phyloP scores from a whole-genome alignment of 73 alveolate genomes.

The Blepharisma japonicum region DNA sequence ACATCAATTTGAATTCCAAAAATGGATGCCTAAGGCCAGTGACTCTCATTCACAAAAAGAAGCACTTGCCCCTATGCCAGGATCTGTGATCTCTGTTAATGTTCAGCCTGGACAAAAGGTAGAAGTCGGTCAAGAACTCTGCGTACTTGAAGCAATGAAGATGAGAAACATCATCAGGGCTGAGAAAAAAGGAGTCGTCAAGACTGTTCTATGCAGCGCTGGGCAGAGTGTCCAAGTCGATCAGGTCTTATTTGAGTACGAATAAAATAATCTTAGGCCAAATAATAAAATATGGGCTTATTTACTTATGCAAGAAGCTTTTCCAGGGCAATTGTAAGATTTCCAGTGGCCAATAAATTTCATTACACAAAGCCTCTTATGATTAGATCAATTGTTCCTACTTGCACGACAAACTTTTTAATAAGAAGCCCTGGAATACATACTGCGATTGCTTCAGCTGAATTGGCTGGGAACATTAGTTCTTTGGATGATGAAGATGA shows the following conservation, averaged over 20 bases:
- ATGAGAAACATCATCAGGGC: slow-evolving; percentile 75
- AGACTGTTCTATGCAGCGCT: slow-evolving; percentile 53
- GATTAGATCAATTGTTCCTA: no score
- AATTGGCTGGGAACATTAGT: no score
- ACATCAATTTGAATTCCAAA: background rate
- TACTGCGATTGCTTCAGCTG: no score
- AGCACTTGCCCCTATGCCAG: slow-evolving; percentile 79
- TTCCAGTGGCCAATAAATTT: no score
- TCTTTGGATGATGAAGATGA: no score
- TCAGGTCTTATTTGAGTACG: slow-evolving; percentile 57
- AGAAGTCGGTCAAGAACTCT: slow-evolving; percentile 30
- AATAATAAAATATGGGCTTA: no score
- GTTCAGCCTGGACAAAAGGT: slow-evolving; percentile 68
- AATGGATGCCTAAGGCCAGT: background rate
- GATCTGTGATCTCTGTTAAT: slow-evolving; percentile 66
- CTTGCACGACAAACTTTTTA: no score
- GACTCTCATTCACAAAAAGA: slow-evolving; percentile 39
- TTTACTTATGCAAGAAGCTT: no score
- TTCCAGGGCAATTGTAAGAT: no score
- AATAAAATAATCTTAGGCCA: background rate
- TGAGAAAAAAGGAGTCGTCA: slow-evolving; percentile 65
- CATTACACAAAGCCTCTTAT: no score
- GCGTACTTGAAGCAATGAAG: slow-evolving; percentile 66
- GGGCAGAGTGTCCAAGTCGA: slow-evolving; percentile 68
- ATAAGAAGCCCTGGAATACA: no score